Evolutionary conservation across 208 protist genomes (phyloP), one percentile per base, ranked within the genome.

Genomic region (Acanthamoeba divionensis): DNA sequence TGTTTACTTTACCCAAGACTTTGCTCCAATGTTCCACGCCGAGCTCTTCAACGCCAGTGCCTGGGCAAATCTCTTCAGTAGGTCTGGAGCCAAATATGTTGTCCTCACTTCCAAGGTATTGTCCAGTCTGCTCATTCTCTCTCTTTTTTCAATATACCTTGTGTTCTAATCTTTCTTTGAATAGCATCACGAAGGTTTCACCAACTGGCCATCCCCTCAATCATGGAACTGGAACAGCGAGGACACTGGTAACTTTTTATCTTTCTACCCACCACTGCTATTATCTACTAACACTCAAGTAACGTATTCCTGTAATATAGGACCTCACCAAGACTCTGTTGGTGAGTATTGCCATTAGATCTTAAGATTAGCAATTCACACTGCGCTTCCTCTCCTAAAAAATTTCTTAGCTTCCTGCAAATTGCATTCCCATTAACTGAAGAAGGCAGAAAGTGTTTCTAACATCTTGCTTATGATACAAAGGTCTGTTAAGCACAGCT

Each of bases 181-280:
- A 6, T 26, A 94, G 50, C 93, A 94, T 71, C 93, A 94, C 67
- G 93, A 94, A 66, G 93, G 93, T n/a, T 94, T 90, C 36, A 77
- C 73, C 7, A 36, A 89, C 3, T 94, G 89, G 92, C 24, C 52
- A 0, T 55, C 31, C 33, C 1, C 29, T 21, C 73, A 93, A 52
- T 41, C 63, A 18, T 92, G 92, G 92, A 90, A 87, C 63, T 94
- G 92, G 92, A 94, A 94, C 31, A 71, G 48, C 13, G 91, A 85
- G 4, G 63, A 93, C 31, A 24, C 66, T 2, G 83, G 83, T 77
- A 71, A 1, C 12, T 1, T 6, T 67, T 29, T 65, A 21, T 29
- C 47, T 18, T 8, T 71, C 63, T 18, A 21, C 31, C 29, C 7
- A 29, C 63, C 45, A 29, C 2, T 12, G 13, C 6, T n/a, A n/a